Evolutionary conservation across 225 moss, liverwort and hornwort genomes (phyloP).

Genomic region (Polytrichum commune): DNA sequence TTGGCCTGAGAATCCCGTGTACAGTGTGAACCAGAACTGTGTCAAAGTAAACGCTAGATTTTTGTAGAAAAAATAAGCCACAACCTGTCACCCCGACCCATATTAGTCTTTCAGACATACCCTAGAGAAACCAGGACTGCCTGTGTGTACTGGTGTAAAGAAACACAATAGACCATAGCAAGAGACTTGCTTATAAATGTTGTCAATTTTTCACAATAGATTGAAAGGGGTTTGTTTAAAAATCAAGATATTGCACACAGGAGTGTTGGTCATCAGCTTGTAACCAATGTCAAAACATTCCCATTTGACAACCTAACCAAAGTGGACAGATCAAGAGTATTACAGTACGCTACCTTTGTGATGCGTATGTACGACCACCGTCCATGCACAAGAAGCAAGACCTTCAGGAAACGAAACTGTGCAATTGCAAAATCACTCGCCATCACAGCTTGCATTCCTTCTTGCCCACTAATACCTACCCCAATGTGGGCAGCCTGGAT

Average conservation of each 20-base stretch:
- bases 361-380: slow-evolving; percentile 96
- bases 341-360: slow-evolving; percentile 53
- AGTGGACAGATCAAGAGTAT: background rate
- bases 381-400: slow-evolving; percentile 87
- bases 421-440: slow-evolving; percentile 97
- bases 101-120: background rate
- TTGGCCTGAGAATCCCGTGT: slow-evolving; percentile 90
- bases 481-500: slow-evolving; percentile 98
- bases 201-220: too few species aligned
- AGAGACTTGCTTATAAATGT: too few species aligned
- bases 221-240: too few species aligned
- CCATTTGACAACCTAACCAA: too few species aligned
- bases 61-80: slow-evolving; percentile 96
- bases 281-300: too few species aligned
- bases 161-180: too few species aligned
- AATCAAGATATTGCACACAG: too few species aligned
- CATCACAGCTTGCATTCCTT: slow-evolving; percentile 99
- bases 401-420: slow-evolving; percentile 84
- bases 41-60: slow-evolving; percentile 85
- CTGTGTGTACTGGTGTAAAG: too few species aligned
- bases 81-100: slow-evolving; percentile 51
- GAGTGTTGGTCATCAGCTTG: too few species aligned
- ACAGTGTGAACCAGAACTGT: slow-evolving; percentile 95
- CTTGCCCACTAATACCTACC: slow-evolving; percentile 93
- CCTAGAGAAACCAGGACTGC: too few species aligned